phyloP scores from a whole-genome alignment of 2,329 filamentous ascomycete genomes.

The Trematosphaeria pertusa region DNA sequence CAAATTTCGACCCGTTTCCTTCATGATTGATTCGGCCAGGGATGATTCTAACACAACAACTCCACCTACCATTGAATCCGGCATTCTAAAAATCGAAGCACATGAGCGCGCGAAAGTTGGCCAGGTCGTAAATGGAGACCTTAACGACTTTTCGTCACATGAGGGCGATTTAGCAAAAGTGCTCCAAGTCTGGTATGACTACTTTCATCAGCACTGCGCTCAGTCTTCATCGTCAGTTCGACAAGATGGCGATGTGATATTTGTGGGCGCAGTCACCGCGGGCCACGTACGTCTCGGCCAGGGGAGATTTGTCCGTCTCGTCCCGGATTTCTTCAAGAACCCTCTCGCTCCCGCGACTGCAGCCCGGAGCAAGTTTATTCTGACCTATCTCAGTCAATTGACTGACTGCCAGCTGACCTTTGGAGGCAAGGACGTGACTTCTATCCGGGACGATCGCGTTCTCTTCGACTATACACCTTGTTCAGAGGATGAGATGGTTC shows the following conservation, averaged over 20 bases:
- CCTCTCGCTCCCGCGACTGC: too few species aligned
- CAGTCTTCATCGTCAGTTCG: too few species aligned
- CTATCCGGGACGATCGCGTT: not conserved
- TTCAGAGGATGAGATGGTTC: not conserved
- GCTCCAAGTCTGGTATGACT: not conserved
- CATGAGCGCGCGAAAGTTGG: not conserved
- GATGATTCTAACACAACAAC: not conserved
- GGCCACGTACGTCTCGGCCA: not conserved
- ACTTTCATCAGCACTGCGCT: not conserved
- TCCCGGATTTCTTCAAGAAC: too few species aligned
- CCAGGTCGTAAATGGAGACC: not conserved
- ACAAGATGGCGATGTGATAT: not conserved
- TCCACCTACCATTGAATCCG: not conserved
- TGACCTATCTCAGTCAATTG: too few species aligned
- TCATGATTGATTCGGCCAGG: not conserved
- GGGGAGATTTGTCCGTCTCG: not conserved
- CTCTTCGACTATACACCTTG: not conserved
- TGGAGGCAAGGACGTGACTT: too few species aligned
- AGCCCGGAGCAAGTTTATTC: too few species aligned
- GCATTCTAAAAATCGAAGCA: not conserved
- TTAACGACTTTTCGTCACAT: too few species aligned
- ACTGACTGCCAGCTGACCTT: too few species aligned
- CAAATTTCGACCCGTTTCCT: not conserved
- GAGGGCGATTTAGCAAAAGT: not conserved
- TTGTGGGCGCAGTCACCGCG: not conserved